Evolutionary conservation across 2,329 filamentous ascomycete genomes (phyloP), one percentile per base, ranked within the genome.

Genomic region (Elsinoe arachidis): DNA sequence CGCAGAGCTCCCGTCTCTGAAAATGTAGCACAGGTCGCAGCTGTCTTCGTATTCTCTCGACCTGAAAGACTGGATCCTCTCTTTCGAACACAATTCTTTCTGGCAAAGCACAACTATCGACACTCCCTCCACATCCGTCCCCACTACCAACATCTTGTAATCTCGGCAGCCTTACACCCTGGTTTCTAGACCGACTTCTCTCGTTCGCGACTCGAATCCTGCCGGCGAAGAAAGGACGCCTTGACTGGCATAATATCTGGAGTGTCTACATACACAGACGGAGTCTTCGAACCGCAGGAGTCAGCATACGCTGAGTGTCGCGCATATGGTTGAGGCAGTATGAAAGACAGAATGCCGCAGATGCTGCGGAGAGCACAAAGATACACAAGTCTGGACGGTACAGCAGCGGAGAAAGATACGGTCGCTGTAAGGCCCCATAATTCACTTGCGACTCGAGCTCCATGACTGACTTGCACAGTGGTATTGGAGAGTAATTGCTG

Each of bases 401-500:
- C 64, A 9, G 55, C 47, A 7, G 55, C 61, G 12, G 61, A 63
- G 17, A 60, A 61, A 26, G 62, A 67, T 59, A 35, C 37, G 26
- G 54, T 58, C 15, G 26, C 56, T 23, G 54, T 56, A 56, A 14
- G 38, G 21, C 30, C 12, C 41, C 6, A 5, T 7, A n/a, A 7
- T 26, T 5, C 1, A n/a, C 15, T 23, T 55, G 34, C 47, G 44
- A 39, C 26, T 51, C 49, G 55, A 34, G 41, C 47, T 17, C 46
- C 14, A 17, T 30, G 26, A 7, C 5, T 56, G 57, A 52, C 52
- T 54, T 34, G 62, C 63, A 37, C 66, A 75, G 41, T 78, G 75
- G 76, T 78, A 78, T 62, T 78, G 76, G 76, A 70, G 72, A 58
- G 62, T 73, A 21, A 68, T 74, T 35, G 74, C 75, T 7, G 65